Percentiles rank a stretch among this genome's conserved stretches.
phyloP scores from a whole-genome alignment of 208 protist species.

The Crithidia acanthocephali region DNA sequence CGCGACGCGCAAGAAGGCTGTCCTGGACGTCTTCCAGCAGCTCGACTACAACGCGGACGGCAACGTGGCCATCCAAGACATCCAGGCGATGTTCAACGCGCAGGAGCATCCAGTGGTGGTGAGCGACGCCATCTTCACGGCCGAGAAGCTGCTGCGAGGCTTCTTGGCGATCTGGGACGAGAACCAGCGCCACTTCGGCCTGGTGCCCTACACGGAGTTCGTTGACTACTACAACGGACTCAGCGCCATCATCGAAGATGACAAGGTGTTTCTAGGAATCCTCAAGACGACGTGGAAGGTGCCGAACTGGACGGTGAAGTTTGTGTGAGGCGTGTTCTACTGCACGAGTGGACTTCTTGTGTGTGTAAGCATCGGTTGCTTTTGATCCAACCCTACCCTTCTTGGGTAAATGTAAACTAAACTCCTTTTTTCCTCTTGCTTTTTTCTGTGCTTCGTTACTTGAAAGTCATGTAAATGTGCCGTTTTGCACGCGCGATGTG shows the following conservation, averaged over 20 bases:
- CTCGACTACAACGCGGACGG: conserved; percentile 89
- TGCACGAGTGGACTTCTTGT: conserved; percentile 5
- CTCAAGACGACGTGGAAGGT: conserved; percentile 89
- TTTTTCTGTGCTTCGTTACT: no score
- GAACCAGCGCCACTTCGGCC: conserved; percentile 73
- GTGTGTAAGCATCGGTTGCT: no score
- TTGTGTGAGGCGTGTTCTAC: conserved; percentile 13
- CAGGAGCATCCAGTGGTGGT: conserved; percentile 85
- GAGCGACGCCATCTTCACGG: conserved; percentile 66
- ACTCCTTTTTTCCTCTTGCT: no score
- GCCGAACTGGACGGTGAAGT: conserved; percentile 44
- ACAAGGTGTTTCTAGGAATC: conserved; percentile 83
- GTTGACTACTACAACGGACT: conserved; percentile 94
- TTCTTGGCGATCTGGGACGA: conserved; percentile 91
- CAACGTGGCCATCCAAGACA: conserved; percentile 76
- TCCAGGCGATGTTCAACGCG: conserved; percentile 83
- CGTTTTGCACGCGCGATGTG: no score
- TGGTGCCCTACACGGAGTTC: conserved; percentile 89
- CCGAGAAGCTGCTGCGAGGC: conserved; percentile 81
- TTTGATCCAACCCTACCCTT: no score
- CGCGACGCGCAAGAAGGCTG: conserved; percentile 75
- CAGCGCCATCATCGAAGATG: conserved; percentile 85
- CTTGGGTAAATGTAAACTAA: no score
- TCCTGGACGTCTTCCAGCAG: conserved; percentile 72
- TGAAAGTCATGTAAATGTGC: no score